Base-by-base conservation (phyloP, 495 filamentous ascomycete genomes). In the Aspergillus funiculosus region DNA sequence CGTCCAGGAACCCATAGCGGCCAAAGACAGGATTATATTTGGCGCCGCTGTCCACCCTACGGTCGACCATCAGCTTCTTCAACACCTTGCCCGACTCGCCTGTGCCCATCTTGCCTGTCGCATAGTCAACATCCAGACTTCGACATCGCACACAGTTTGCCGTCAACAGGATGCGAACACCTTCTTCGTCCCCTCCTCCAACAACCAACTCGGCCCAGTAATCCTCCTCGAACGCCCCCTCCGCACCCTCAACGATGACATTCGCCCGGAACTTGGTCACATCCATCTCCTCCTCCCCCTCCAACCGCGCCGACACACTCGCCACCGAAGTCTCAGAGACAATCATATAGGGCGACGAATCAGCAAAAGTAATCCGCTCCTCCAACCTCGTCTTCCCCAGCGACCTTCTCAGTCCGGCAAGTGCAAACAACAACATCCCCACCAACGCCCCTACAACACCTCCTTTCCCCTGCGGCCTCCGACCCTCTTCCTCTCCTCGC, bases 251-350 rank as follows among this genome's bases (percentile, higher is more conserved):
- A 6, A 95, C 61, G 6, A 95, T 80, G 29, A 95, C 78, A 54
- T 95, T 95, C 0, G 89, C 84, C 20, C 91, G 78, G 64, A 94
- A 89, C 57, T 89, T 92, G 8, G 79, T 82, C 54, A 86, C 75
- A 51, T 85, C 81, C 71, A 89, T 79, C n/a, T 68, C 51, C 24
- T 73, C 58, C 2, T 67, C 75, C 0, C 62, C 69, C 0, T 73
- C 64, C 3, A 94, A 58, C 1, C 87, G 77, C 3, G 61, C 53
- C 15, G 74, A 77, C 32, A 94, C 79, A 46, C 87, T 71, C 6
- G 69, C 60, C 7, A 91, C 69, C 1, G 87, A 94, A 0, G 78
- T 73, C 46, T 80, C 74, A 3, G 84, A 86, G 10, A 83, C 74
- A 5, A 97, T 60, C 2, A 95, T 66, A 49, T 84, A 82, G 1